These are phyloP conservation scores for Aspergillus cejpii DNA, from an alignment of 2,329 filamentous ascomycete genomes.

Conservation along the genomic window DNA sequence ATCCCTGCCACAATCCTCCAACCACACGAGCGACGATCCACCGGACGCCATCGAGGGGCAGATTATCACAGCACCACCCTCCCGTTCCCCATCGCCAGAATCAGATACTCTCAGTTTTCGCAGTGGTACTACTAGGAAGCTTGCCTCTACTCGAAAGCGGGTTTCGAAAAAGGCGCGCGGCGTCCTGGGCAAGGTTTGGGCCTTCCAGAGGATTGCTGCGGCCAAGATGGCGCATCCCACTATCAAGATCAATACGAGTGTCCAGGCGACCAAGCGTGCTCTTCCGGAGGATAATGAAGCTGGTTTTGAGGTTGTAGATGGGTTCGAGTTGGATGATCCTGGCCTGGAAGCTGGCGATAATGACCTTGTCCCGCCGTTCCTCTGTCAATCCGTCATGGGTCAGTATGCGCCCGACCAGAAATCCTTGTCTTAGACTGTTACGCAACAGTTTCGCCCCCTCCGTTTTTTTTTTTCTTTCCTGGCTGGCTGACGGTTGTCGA, in stretches of 20 bases:
- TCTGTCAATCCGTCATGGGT: constrained; percentile 36
- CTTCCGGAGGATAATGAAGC: constrained; percentile 33
- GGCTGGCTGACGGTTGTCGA: constrained; percentile 5
- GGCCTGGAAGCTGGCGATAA: constrained; percentile 25
- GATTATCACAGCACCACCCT: constrained; percentile 24
- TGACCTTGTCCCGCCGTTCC: constrained; percentile 33
- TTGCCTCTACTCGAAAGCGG: constrained; percentile 27
- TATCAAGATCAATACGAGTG: constrained; percentile 37
- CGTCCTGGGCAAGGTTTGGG: constrained; percentile 38
- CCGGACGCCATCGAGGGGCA: constrained; percentile 23
- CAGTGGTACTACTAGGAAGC: constrained; percentile 26
- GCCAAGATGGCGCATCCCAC: constrained; percentile 39
- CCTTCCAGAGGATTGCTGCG: constrained; percentile 35
- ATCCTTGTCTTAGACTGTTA: background rate
- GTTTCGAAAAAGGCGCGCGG: constrained; percentile 37
- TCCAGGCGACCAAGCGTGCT: constrained; percentile 36
- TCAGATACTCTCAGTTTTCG: constrained; percentile 27
- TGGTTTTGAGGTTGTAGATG: constrained; percentile 21
- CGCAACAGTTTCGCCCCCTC: background rate
- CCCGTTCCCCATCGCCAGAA: constrained; percentile 30
- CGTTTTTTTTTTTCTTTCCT: background rate
- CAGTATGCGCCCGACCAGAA: constrained; percentile 15
- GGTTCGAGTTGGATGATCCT: constrained; percentile 24
- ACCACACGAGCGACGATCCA: constrained; percentile 22
- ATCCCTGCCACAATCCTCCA: constrained; percentile 19